Evolutionary conservation across 352 stramenopile genomes (phyloP), one percentile per base, ranked within the genome.

Genomic region (Globisporangium nunn): DNA sequence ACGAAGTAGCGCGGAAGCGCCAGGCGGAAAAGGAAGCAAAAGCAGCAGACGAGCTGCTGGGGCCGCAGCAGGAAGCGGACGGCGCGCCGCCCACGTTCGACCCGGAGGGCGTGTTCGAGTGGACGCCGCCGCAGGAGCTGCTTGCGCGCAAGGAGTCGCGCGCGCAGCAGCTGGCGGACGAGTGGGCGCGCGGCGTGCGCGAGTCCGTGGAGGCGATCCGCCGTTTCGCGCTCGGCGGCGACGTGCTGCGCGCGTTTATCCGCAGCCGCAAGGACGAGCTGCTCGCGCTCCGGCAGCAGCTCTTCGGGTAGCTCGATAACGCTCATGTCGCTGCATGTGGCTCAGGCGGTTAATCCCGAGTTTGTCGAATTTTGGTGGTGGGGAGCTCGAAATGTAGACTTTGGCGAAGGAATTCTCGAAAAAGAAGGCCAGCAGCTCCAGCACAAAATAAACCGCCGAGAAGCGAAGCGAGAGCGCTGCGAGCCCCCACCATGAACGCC

Each of bases 31-130:
- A 10, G 15, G 11, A 23, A 31, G 46, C 30, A 11, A 6, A 33
- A 12, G 6, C 1, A 35, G 12, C 35, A 17, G 31, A 0, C 23
- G 23, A 23, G 23, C 23, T 23, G 23, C 23, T 23, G 23, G 23
- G 23, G 23, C 2, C 29, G 2, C 40, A 54, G n/a, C 33, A 45
- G 6, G 15, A 1, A 7, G 31, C 18, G 33, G 15, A 56, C 18
- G 23, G 23, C 23, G 28, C 8, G 23, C 58, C 39, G 51, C 54
- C 23, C 35, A 59, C 44, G 60, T 77, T 80, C 43, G 65, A 87
- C 59, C 58, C 80, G 0, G 73, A 83, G 18, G 58, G 68, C 5
- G 68, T 90, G 48, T 90, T 90, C 53, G 80, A 88, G 63, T 90
- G 80, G 80, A 59, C 41, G 4, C 75, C 80, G 23, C 63, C 63